These are phyloP conservation scores for Spongispora temasekensis DNA, from an alignment of 1,284 basidiomycete genomes.

Conservation along the genomic window DNA sequence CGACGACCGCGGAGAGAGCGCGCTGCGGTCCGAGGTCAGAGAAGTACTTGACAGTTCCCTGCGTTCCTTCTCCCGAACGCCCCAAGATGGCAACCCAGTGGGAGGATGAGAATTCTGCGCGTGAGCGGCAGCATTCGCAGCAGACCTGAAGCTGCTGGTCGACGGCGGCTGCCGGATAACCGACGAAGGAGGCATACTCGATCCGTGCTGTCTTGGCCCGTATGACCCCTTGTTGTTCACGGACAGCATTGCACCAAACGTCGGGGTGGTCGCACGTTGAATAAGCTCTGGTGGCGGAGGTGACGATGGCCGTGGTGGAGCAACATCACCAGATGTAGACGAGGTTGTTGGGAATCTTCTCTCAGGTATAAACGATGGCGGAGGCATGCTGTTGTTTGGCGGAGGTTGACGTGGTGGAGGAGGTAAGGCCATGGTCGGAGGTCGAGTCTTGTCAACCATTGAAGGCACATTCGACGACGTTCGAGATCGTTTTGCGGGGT, in stretches of 20 bases:
- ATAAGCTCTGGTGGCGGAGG: constrained; percentile 88
- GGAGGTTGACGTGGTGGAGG: constrained; percentile 83
- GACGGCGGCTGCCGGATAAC: constrained; percentile 73
- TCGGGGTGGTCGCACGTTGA: constrained; percentile 83
- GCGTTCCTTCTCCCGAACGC: constrained; percentile 49
- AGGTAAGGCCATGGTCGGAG: constrained; percentile 83
- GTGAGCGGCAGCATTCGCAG: constrained; percentile 55
- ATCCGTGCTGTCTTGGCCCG: constrained; percentile 56
- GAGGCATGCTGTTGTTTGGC: constrained; percentile 69
- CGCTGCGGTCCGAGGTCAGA: constrained; percentile 62
- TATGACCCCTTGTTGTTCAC: constrained; percentile 53
- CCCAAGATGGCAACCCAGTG: constrained; percentile 45
- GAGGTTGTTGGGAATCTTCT: constrained; percentile 56
- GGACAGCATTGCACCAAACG: constrained; percentile 63
- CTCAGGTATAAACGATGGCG: constrained; percentile 75
- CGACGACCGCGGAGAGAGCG: constrained; percentile 72
- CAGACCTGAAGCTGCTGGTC: constrained; percentile 78
- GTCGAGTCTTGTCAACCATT: constrained; percentile 73
- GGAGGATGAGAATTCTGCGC: constrained; percentile 46
- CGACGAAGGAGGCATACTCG: constrained; percentile 70
- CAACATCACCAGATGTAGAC: constrained; percentile 52
- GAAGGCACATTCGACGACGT: constrained; percentile 51
- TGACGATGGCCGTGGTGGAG: constrained; percentile 83
- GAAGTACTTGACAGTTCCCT: constrained; percentile 64
- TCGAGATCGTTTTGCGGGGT: constrained; percentile 51